Evolutionary conservation across 2,329 filamentous ascomycete species (phyloP).

Genomic region (Neonectria hederae): DNA sequence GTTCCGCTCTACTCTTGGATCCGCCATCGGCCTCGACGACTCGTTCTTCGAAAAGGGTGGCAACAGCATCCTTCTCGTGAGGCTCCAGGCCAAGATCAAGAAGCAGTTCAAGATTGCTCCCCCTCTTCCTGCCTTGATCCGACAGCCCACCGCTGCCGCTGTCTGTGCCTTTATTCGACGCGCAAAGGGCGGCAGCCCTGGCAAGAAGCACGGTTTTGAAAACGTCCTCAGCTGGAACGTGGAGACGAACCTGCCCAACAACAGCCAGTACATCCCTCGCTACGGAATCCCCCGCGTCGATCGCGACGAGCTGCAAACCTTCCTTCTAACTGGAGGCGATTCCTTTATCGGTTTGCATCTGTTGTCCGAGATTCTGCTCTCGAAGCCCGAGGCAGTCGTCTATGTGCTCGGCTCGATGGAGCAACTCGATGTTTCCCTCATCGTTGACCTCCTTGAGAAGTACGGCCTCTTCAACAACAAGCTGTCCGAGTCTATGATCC

Average conservation of each 20-base stretch:
- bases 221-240: slow-evolving; percentile 36
- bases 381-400: slow-evolving; percentile 23
- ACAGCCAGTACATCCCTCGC: slow-evolving; percentile 37
- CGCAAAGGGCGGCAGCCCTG: slow-evolving; percentile 28
- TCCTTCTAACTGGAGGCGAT: slow-evolving; percentile 36
- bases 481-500: slow-evolving; percentile 23
- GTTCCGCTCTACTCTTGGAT: slow-evolving; percentile 32
- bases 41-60: slow-evolving; percentile 42
- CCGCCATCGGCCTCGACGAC: slow-evolving; percentile 27
- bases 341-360: slow-evolving; percentile 36
- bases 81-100: slow-evolving; percentile 40
- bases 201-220: slow-evolving; percentile 30
- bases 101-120: slow-evolving; percentile 40
- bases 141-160: slow-evolving; percentile 36
- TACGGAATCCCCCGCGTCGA: slow-evolving; percentile 30
- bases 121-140: slow-evolving; percentile 37
- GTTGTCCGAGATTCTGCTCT: slow-evolving; percentile 31
- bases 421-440: slow-evolving; percentile 23
- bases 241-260: slow-evolving; percentile 39
- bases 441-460: slow-evolving; percentile 28
- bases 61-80: slow-evolving; percentile 39
- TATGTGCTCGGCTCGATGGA: slow-evolving; percentile 35
- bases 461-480: slow-evolving; percentile 30
- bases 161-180: slow-evolving; percentile 34
- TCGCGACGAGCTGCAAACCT: slow-evolving; percentile 26